Conservation (phyloP, 2,329 filamentous ascomycete species). For the Bipolaris cookei region DNA sequence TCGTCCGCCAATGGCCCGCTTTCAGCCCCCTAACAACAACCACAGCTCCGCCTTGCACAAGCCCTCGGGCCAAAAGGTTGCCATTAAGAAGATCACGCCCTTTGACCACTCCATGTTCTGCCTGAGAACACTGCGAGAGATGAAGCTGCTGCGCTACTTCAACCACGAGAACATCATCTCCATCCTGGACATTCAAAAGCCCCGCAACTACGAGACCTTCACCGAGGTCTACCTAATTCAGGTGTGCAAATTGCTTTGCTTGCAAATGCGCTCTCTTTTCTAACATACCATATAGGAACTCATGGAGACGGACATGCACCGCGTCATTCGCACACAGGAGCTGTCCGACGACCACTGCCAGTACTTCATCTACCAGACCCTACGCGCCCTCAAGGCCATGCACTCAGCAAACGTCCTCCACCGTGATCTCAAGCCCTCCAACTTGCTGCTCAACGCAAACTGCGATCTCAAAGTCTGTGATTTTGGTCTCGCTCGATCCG, state of each 20-base stretch:
- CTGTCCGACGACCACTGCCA: slow-evolving; percentile 99
- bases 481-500: slow-evolving; percentile 93
- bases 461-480: slow-evolving; percentile 99
- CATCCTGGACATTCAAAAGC: slow-evolving; percentile 98
- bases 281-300: slow-evolving; percentile 70
- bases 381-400: slow-evolving; percentile 98
- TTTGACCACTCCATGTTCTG: slow-evolving; percentile 99
- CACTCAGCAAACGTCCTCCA: slow-evolving; percentile 98
- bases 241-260: slow-evolving; percentile 55
- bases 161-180: slow-evolving; percentile 99
- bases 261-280: background rate
- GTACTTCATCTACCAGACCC: slow-evolving; percentile 99
- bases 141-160: slow-evolving; percentile 98
- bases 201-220: slow-evolving; percentile 92
- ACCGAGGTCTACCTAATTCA: slow-evolving; percentile 99
- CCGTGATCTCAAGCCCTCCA: slow-evolving; percentile 96
- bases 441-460: slow-evolving; percentile 95
- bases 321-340: slow-evolving; percentile 97
- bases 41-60: slow-evolving; percentile 93
- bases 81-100: slow-evolving; percentile 99
- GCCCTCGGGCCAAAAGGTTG: slow-evolving; percentile 96
- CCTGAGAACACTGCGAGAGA: slow-evolving; percentile 92
- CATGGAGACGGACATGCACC: slow-evolving; percentile 99
- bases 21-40: slow-evolving; percentile 27
- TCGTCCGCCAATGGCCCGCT: slow-evolving; percentile 4